Evolutionary conservation across 257 asterid genomes (phyloP), one percentile per base, ranked within the genome.

Genomic region (Knoxia roxburghii): DNA sequence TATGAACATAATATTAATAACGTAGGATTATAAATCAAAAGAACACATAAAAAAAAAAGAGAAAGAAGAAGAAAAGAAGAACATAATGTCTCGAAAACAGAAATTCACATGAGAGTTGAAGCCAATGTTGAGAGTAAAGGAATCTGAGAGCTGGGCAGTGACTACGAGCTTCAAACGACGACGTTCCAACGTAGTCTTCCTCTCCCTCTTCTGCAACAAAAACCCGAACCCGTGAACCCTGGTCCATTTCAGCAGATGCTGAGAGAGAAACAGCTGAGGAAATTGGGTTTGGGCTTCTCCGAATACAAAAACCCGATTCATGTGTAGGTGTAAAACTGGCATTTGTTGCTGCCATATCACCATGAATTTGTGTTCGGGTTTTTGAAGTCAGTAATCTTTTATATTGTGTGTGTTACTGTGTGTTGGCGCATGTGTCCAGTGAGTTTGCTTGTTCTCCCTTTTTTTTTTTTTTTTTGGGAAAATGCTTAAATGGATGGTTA

Each of bases 81-180:
- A 17, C 7, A 9, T 48, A 6, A 1, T 48, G 12, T 60, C 17
- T 15, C 6, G 55, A 14, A 4, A 64, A 6, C 0, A 8, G 30
- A 73, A 61, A 48, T 37, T 33, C 54, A 90, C 97, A 94, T 85
- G 87, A 73, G 90, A 93, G 79, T 90, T 96, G 72, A 90, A 81
- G 48, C 96, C 97, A 60, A 82, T 79, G 75, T 83, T 80, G 33
- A 74, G 79, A 54, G 92, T 83, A 76, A 87, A 79, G 9, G 90
- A 82, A 78, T 78, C 75, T 69, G 97, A 82, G 61, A 89, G 84
- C 82, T 85, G 78, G 74, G 96, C 85, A 72, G 67, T 23, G 69
- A 81, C 84, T 24, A 82, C 75, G 41, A 83, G 79, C 73, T 71
- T 74, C 65, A 75, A 71, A 77, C 85, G 83, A 51, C 81, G 88